Conservation (phyloP, 768 basidiomycete species). For the Phaeolepiota aurea region DNA sequence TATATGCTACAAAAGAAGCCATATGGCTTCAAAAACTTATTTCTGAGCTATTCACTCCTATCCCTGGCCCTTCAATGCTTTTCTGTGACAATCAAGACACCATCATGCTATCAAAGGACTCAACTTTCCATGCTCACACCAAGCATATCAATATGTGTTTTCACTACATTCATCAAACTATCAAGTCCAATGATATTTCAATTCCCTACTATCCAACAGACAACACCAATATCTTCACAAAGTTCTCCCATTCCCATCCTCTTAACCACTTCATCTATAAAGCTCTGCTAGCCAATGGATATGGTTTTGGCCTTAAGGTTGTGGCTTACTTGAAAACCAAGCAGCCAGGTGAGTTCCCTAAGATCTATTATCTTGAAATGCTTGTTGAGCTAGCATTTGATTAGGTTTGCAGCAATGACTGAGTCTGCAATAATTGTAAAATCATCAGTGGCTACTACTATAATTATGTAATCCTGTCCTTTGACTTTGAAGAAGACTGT, state of each 20-base stretch:
- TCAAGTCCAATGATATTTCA: background rate
- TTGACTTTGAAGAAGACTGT: constrained; percentile 15
- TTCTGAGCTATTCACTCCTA: background rate
- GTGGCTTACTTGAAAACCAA: background rate
- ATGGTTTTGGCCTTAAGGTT: background rate
- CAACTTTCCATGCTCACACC: constrained; percentile 1
- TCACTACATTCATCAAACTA: background rate
- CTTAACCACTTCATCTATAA: background rate
- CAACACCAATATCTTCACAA: background rate
- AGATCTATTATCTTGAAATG: constrained; percentile 1
- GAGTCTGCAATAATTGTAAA: constrained; percentile 1
- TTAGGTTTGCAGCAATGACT: background rate
- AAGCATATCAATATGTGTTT: background rate
- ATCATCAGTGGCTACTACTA: constrained; percentile 1
- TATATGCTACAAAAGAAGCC: background rate
- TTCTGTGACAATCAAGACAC: background rate
- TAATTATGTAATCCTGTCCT: background rate
- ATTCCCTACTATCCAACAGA: background rate
- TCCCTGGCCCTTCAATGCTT: background rate
- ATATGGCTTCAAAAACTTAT: constrained; percentile 1
- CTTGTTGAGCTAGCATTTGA: background rate
- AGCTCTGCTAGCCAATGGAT: background rate
- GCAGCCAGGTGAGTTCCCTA: constrained; percentile 1
- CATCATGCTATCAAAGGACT: background rate
- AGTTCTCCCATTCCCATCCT: background rate